These are phyloP conservation scores for Cordyceps fumosorosea DNA, from an alignment of 2,329 filamentous ascomycete genomes.

Conservation along the genomic window DNA sequence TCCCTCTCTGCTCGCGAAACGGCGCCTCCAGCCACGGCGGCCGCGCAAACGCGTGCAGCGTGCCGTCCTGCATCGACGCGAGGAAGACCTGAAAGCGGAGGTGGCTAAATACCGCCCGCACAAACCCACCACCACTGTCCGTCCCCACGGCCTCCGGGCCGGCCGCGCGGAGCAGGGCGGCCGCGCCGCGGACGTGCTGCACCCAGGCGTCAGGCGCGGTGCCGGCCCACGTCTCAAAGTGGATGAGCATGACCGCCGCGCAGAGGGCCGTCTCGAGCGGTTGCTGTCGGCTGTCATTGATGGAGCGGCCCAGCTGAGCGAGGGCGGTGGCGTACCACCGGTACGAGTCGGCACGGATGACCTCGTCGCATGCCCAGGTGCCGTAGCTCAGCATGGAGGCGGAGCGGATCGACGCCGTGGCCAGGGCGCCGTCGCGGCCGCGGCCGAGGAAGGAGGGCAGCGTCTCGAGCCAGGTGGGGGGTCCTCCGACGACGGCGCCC, in stretches of 20 bases:
- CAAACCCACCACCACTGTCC: background rate
- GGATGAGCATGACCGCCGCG: constrained; percentile 9
- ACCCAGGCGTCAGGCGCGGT: constrained; percentile 2
- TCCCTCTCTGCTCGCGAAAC: background rate
- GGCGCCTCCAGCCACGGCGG: background rate
- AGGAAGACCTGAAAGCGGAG: constrained; percentile 4
- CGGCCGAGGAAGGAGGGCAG: constrained; percentile 1
- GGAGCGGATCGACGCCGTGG: constrained; percentile 5
- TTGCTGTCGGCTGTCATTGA: background rate
- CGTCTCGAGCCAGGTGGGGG: constrained; percentile 4
- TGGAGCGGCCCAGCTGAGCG: background rate
- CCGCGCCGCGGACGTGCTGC: constrained; percentile 7
- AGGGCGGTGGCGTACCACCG: constrained; percentile 5
- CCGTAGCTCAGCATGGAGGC: constrained; percentile 10
- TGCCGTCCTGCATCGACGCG: constrained; percentile 3
- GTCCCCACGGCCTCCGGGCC: background rate
- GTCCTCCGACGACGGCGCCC: background rate
- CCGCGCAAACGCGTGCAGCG: background rate
- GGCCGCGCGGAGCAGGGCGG: background rate
- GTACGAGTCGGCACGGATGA: background rate
- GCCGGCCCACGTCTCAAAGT: constrained; percentile 4
- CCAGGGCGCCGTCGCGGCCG: background rate
- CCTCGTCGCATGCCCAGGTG: constrained; percentile 2
- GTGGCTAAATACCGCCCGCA: constrained; percentile 2
- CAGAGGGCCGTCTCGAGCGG: background rate